These are phyloP conservation scores for Danielia reshetovae DNA, from an alignment of 805 yeast species.

Conservation along the genomic window DNA sequence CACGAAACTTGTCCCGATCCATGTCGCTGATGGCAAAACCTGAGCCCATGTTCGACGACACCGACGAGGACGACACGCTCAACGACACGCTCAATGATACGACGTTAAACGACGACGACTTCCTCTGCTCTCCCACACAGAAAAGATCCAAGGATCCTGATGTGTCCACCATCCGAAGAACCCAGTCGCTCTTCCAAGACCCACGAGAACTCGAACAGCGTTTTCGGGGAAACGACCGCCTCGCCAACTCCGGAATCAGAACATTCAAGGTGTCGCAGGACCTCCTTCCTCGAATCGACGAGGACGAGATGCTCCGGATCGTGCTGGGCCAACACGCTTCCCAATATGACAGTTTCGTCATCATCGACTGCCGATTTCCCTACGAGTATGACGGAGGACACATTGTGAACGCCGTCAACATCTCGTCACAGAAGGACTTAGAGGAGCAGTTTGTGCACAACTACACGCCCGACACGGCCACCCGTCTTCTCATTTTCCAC, in stretches of 20 bases:
- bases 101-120: slow-evolving; percentile 16
- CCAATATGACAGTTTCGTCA: slow-evolving; percentile 50
- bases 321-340: slow-evolving; percentile 49
- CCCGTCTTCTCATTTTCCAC: slow-evolving; percentile 71
- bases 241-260: slow-evolving; percentile 24
- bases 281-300: slow-evolving; percentile 66
- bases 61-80: slow-evolving; percentile 9
- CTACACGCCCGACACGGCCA: slow-evolving; percentile 10
- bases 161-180: slow-evolving; percentile 44
- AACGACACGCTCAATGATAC: slow-evolving; percentile 17
- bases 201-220: slow-evolving; percentile 17
- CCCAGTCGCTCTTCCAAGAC: slow-evolving; percentile 63
- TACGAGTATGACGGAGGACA: slow-evolving; percentile 95
- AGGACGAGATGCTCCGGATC: slow-evolving; percentile 52
- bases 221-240: slow-evolving; percentile 27
- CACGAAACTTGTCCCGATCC: slow-evolving; percentile 10
- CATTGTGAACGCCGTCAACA: slow-evolving; percentile 75
- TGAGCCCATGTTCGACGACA: too few species aligned
- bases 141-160: slow-evolving; percentile 19
- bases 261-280: slow-evolving; percentile 43
- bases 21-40: slow-evolving; percentile 8
- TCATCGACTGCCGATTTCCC: slow-evolving; percentile 88
- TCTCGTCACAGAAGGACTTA: slow-evolving; percentile 64
- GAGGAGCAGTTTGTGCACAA: slow-evolving; percentile 49
- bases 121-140: slow-evolving; percentile 11